phyloP scores from a whole-genome alignment of 495 filamentous ascomycete species.

The Massariosphaeria phaeospora region DNA sequence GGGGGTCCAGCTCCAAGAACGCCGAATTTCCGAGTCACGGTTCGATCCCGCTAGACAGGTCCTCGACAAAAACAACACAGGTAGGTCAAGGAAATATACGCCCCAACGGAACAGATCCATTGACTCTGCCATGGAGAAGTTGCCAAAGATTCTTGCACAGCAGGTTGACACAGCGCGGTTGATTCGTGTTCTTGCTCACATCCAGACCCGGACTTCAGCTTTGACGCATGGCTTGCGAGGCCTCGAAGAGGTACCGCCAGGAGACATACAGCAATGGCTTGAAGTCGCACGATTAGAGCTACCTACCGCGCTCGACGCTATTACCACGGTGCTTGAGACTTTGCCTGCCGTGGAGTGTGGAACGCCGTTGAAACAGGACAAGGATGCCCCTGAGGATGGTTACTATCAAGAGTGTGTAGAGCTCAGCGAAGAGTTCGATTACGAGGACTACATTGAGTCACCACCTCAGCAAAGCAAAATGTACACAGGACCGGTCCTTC shows the following conservation, averaged over 20 bases:
- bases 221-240: slow-evolving; percentile 16
- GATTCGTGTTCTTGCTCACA: slow-evolving; percentile 16
- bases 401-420: background rate
- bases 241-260: slow-evolving; percentile 4
- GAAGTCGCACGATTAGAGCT: slow-evolving; percentile 19
- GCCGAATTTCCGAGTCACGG: background rate
- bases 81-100: slow-evolving; percentile 2
- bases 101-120: slow-evolving; percentile 22
- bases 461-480: background rate
- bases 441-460: slow-evolving; percentile 4
- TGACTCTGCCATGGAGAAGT: slow-evolving; percentile 15
- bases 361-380: background rate
- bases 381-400: slow-evolving; percentile 2
- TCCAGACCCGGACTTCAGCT: slow-evolving; percentile 11
- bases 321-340: slow-evolving; percentile 19
- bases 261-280: slow-evolving; percentile 27
- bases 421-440: background rate
- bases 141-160: slow-evolving; percentile 16
- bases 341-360: slow-evolving; percentile 10
- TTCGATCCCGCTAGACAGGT: slow-evolving; percentile 6
- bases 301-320: slow-evolving; percentile 23
- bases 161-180: slow-evolving; percentile 6
- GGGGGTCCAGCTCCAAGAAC: slow-evolving; percentile 9
- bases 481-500: slow-evolving; percentile 10
- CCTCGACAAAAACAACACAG: slow-evolving; percentile 13